Evolutionary conservation across 2,329 filamentous ascomycete species (phyloP), one percentile per base, ranked within the genome.

Genomic region (Venturiaceae sp.): DNA sequence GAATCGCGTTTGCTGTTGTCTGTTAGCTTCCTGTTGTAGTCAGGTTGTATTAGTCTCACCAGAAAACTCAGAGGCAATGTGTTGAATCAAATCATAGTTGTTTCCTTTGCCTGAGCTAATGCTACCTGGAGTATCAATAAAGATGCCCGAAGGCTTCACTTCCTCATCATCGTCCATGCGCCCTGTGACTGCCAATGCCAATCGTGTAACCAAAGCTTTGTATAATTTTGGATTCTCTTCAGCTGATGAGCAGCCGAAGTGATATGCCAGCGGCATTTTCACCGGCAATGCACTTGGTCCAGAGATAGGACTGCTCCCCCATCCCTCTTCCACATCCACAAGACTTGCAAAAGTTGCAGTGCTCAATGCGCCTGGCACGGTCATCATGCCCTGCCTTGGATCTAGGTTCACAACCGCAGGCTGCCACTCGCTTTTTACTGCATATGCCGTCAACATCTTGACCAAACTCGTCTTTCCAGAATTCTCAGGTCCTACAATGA

Each of bases 251-350:
- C 87, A 77, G 16, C 94, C 92, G 70, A 89, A 95, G 72, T 91
- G 90, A 69, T 96, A 95, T 30, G 92, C 90, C 57, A 99, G 75
- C 5, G 94, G 94, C 65, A 96, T 79, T 76, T 96, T 97, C 56
- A 96, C 90, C 0, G 92, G 92, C 19, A 95, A 85, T 0, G 85
- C 83, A 64, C 87, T 94, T 0, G 94, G 92, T 0, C 92, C 94
- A 63, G 88, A 95, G 66, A 92, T 95, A 0, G 92, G 92, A 65
- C 90, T 92, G 64, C 83, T 90, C 9, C 94, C 94, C 85, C 91
- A 96, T 21, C 70, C 69, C 61, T 90, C 86, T 66, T 92, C 88
- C 1, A 95, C 80, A 71, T 97, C 92, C 74, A 97, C 83, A 65
- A 95, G 83, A 0, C 88, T 90, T 9, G 88, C 88, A 68, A 95